Evolutionary conservation across 208 protist species (phyloP), one percentile per base, ranked within the genome.

Genomic region (Acanthamoeba lenticulata): DNA sequence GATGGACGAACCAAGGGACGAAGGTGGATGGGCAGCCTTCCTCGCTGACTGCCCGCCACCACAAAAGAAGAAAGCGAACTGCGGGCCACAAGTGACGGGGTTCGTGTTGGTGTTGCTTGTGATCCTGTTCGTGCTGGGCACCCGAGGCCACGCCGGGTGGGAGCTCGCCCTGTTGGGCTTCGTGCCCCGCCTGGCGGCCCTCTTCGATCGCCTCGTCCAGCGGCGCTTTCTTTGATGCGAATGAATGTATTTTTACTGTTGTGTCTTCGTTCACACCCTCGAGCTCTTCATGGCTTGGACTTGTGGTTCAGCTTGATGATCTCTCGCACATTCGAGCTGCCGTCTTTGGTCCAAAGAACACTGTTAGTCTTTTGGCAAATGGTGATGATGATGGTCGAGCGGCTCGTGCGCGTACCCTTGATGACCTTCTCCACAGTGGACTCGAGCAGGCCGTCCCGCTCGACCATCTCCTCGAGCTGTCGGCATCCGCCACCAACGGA

Each of bases 401-500:
- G 6, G 11, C 19, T 24, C 27, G 44, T 85, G 15, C n/a, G 15
- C 77, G 0, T 36, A 77, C 88, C 88, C 44, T 93, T 77, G 88
- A 93, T 93, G 49, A 93, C 38, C 34, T 93, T 72, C 1, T 69
- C 88, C 7, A 77, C 62, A 0, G 42, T 36, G n/a, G 42, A 49
- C 0, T 93, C 62, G 36, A 93, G 45, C 5, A 93, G 19, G 34
- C 88, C 88, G 62, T 93, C 88, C 65, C 55, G 13, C 27, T 79
- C 27, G 38, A 93, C 88, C 38, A 93, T 45, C 38, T 93, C 62
- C 29, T 93, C 88, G 40, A 93, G 79, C 62, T 93, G 88, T 47
- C 88, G 88, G 42, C 88, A 93, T n/a, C 88, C 88, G n/a, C 88
- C 88, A 13, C 88, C 88, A 34, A 93, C 88, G 9, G 88, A 45